These are phyloP conservation scores for Hypoxylon lenormandii DNA, from an alignment of 495 filamentous ascomycete genomes.

Conservation along the genomic window DNA sequence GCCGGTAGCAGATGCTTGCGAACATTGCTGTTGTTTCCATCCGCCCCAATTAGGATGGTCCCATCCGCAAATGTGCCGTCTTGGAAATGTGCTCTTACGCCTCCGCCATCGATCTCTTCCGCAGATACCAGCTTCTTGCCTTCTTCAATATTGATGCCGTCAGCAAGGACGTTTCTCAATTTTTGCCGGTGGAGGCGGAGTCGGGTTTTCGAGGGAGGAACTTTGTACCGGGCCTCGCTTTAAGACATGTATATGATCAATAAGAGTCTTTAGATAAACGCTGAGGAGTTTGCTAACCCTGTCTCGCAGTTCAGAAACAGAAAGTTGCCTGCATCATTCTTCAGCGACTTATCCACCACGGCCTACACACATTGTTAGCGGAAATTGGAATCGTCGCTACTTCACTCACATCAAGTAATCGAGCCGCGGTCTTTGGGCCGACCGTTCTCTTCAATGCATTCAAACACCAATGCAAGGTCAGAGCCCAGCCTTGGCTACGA, in stretches of 20 bases:
- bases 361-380: slow-evolving; percentile 1
- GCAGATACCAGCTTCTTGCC: slow-evolving; percentile 57
- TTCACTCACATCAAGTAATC: slow-evolving; percentile 7
- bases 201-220: slow-evolving; percentile 61
- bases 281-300: slow-evolving; percentile 17
- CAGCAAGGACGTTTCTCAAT: slow-evolving; percentile 61
- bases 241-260: not conserved
- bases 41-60: slow-evolving; percentile 66
- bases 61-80: slow-evolving; percentile 65
- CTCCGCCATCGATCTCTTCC: slow-evolving; percentile 47
- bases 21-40: slow-evolving; percentile 64
- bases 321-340: slow-evolving; percentile 65
- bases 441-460: slow-evolving; percentile 20
- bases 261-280: not conserved
- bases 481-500: slow-evolving; percentile 25
- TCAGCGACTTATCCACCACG: slow-evolving; percentile 22
- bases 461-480: slow-evolving; percentile 31
- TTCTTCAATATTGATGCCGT: slow-evolving; percentile 66
- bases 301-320: slow-evolving; percentile 66
- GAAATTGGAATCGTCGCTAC: not conserved
- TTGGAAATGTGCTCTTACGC: slow-evolving; percentile 62
- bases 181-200: slow-evolving; percentile 65
- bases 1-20: slow-evolving; percentile 52
- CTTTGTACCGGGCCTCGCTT: slow-evolving; percentile 56
- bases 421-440: slow-evolving; percentile 2